These are phyloP conservation scores for Chrysosporium queenslandicum DNA, from an alignment of 2,329 filamentous ascomycete species.

Conservation along the genomic window DNA sequence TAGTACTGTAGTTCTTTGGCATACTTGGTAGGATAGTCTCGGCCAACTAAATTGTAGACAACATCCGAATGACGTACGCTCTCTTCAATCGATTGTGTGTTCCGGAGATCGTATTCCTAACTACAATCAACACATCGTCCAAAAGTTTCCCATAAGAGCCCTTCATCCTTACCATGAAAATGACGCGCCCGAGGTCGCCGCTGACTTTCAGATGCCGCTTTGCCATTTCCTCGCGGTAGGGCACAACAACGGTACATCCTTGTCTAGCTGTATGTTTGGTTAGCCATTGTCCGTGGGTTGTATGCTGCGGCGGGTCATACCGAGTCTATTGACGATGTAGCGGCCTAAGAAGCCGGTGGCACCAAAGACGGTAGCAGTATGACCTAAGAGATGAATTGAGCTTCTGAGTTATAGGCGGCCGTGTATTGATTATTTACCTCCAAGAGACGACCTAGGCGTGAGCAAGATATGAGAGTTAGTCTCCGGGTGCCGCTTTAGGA, in stretches of 20 bases:
- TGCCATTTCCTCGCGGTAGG: constrained; percentile 93
- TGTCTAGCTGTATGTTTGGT: constrained; percentile 56
- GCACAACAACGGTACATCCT: constrained; percentile 88
- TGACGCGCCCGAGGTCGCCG: constrained; percentile 83
- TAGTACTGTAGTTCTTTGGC: constrained; percentile 22
- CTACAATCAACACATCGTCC: neutral
- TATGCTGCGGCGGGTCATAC: constrained; percentile 38
- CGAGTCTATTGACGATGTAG: constrained; percentile 94
- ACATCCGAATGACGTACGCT: constrained; percentile 94
- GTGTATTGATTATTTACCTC: constrained; percentile 50
- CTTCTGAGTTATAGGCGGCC: constrained; percentile 14
- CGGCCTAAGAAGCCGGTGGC: constrained; percentile 90
- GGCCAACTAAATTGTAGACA: constrained; percentile 91
- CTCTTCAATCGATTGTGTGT: constrained; percentile 91
- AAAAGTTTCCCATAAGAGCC: neutral
- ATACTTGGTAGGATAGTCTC: constrained; percentile 92
- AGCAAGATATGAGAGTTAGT: constrained; percentile 13
- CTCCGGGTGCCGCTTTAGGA: neutral
- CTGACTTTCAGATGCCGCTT: constrained; percentile 93
- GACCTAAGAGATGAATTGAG: constrained; percentile 51
- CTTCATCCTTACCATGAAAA: constrained; percentile 59
- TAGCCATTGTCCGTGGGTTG: constrained; percentile 22
- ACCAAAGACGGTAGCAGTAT: constrained; percentile 95
- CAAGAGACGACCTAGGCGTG: constrained; percentile 60
- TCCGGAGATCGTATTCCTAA: constrained; percentile 87